These are phyloP conservation scores for Inonotus hispidus DNA, from an alignment of 1,284 basidiomycete species.

Conservation along the genomic window DNA sequence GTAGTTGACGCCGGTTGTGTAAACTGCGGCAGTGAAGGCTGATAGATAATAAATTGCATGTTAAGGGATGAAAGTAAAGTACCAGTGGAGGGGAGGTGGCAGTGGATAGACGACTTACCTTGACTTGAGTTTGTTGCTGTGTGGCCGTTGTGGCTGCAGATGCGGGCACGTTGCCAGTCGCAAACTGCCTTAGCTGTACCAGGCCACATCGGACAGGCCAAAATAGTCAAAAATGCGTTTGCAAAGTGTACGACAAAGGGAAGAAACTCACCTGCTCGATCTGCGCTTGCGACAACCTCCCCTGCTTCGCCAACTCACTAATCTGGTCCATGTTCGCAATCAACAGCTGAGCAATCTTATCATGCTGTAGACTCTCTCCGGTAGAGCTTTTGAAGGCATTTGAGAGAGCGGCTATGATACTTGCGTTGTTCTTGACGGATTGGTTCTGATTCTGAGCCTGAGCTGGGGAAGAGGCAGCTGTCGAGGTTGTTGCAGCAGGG, in stretches of 20 bases:
- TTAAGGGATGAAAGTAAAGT: not conserved
- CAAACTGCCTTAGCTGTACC: conserved; percentile 43
- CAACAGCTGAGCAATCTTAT: conserved; percentile 57
- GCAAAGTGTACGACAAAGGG: not conserved
- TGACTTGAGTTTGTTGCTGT: conserved; percentile 11
- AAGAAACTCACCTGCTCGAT: conserved; percentile 48
- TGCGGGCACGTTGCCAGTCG: conserved; percentile 35
- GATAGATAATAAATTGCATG: not conserved
- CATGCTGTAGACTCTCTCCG: conserved; percentile 51
- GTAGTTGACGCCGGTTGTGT: not conserved
- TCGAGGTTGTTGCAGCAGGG: not conserved
- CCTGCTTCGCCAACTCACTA: conserved; percentile 44
- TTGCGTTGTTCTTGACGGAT: conserved; percentile 13
- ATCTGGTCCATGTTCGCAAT: conserved; percentile 52
- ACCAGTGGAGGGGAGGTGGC: not conserved
- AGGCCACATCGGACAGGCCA: not conserved
- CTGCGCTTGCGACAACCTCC: conserved; percentile 33
- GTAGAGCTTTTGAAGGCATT: conserved; percentile 56
- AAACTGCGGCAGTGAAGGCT: conserved; percentile 3
- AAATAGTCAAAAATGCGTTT: conserved; percentile 4
- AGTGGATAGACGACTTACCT: not conserved
- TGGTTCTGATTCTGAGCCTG: not conserved
- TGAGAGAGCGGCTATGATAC: conserved; percentile 56
- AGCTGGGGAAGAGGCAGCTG: not conserved
- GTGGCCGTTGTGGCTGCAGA: not conserved